phyloP scores from a whole-genome alignment of 2,329 filamentous ascomycete genomes.

The Colletotrichum coccodes region DNA sequence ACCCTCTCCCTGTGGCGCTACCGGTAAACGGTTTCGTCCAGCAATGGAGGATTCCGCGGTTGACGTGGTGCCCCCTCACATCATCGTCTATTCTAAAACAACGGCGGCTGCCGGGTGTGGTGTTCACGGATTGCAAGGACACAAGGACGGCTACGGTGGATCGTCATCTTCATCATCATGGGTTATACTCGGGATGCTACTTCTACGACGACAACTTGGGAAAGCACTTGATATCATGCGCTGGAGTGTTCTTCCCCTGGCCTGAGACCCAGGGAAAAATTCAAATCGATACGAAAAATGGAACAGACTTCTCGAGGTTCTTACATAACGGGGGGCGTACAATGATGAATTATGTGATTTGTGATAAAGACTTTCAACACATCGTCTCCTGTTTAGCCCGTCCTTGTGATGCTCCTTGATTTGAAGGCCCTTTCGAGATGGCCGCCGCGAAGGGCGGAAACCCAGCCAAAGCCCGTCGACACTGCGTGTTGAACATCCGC shows the following conservation, averaged over 20 bases:
- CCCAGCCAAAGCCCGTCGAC: too few relatives aligned
- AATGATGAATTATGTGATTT: conserved; percentile 33
- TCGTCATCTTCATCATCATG: conserved; percentile 15
- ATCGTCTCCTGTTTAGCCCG: background rate
- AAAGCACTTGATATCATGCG: conserved; percentile 32
- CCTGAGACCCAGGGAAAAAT: conserved; percentile 20
- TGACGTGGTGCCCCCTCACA: conserved; percentile 11
- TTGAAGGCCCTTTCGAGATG: too few relatives aligned
- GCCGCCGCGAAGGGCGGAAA: too few relatives aligned
- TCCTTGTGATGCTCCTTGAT: too few relatives aligned
- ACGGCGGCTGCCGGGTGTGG: conserved; percentile 13
- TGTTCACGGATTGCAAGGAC: conserved; percentile 17
- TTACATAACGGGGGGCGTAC: conserved; percentile 27
- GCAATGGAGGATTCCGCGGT: conserved; percentile 7
- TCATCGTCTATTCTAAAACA: background rate
- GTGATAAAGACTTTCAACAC: conserved; percentile 14
- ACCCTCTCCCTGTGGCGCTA: conserved; percentile 99
- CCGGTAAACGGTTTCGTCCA: conserved; percentile 69
- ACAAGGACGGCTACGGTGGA: conserved; percentile 21
- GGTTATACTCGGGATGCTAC: conserved; percentile 27
- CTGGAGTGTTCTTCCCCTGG: conserved; percentile 32
- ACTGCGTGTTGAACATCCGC: too few relatives aligned
- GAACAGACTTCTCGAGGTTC: conserved; percentile 30
- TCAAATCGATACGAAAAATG: conserved; percentile 33
- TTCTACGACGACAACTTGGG: conserved; percentile 25